A percentile compares a stretch with the other conserved stretches of the same genome.
phyloP scores from a whole-genome alignment of 1,284 basidiomycete species.

The Ustilago sp. region DNA sequence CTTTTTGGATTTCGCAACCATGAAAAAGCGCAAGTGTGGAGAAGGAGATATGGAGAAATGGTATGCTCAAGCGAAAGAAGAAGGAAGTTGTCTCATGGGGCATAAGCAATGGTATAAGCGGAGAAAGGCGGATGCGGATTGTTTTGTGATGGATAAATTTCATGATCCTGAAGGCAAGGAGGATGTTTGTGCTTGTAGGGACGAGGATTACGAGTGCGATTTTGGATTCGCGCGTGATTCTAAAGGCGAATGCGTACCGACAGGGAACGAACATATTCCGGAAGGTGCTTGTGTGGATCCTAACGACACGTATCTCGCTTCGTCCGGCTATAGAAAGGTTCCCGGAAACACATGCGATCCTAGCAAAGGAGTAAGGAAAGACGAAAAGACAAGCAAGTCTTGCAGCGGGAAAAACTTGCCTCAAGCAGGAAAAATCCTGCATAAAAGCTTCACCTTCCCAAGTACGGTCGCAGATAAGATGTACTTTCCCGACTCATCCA shows the following conservation, averaged over 20 bases:
- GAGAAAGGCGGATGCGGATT: conserved; percentile 84
- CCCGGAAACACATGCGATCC: conserved; percentile 89
- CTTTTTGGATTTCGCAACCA: conserved; percentile 84
- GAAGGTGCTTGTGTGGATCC: conserved; percentile 77
- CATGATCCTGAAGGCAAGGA: conserved; percentile 74
- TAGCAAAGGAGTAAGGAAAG: conserved; percentile 76
- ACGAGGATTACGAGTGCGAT: conserved; percentile 94
- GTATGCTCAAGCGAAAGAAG: conserved; percentile 79
- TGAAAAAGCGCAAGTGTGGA: conserved; percentile 78
- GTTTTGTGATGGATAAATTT: conserved; percentile 88
- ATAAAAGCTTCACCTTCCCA: conserved; percentile 77
- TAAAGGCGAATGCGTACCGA: conserved; percentile 78
- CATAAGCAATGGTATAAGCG: conserved; percentile 96
- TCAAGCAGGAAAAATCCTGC: conserved; percentile 69
- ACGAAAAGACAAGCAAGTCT: conserved; percentile 78
- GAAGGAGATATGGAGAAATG: conserved; percentile 86
- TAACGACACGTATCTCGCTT: conserved; percentile 80
- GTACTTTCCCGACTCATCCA: conserved; percentile 80
- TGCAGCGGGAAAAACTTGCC: conserved; percentile 74
- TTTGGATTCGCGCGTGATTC: conserved; percentile 85
- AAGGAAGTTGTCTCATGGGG: conserved; percentile 87
- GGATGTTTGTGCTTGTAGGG: conserved; percentile 84
- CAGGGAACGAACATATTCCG: conserved; percentile 86
- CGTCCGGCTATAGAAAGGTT: conserved; percentile 90
- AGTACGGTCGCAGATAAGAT: conserved; percentile 79